Evolutionary conservation across 306 rosid species (phyloP).

Genomic region (Arachis hypogaea): DNA sequence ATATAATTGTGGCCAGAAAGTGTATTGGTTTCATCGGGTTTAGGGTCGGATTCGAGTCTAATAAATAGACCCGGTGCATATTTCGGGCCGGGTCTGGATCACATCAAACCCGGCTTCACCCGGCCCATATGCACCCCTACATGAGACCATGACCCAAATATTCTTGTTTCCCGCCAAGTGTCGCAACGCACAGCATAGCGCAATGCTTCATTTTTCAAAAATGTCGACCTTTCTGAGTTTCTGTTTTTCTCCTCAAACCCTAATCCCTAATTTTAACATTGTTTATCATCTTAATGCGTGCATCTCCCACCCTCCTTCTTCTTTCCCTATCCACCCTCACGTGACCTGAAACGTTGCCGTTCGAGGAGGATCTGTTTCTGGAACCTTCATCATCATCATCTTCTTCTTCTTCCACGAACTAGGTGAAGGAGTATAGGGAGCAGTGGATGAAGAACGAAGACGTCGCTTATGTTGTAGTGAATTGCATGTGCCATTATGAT

Average conservation of each 20-base stretch:
- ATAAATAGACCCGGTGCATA: too few relatives aligned
- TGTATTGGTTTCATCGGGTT: too few relatives aligned
- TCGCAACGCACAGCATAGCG: neutral
- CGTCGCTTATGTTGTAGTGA: neutral
- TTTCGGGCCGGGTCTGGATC: too few relatives aligned
- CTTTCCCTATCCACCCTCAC: neutral
- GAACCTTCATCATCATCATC: neutral
- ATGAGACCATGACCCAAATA: too few relatives aligned
- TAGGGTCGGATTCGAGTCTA: too few relatives aligned
- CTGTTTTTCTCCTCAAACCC: neutral
- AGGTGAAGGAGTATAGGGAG: neutral
- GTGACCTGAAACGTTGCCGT: neutral
- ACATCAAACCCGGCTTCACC: too few relatives aligned
- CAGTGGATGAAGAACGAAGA: neutral
- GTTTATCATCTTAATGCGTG: conserved; percentile 11
- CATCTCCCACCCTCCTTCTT: neutral
- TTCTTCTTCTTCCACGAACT: neutral
- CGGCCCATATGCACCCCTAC: too few relatives aligned
- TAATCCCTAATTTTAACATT: conserved; percentile 3
- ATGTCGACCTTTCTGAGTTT: neutral
- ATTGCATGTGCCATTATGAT: neutral
- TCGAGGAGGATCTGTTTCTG: neutral
- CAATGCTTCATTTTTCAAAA: conserved; percentile 3
- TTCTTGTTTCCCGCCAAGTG: neutral
- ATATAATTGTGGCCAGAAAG: too few relatives aligned